Conservation (phyloP, 2,329 filamentous ascomycete genomes). For the Trichoderma brevicompactum region DNA sequence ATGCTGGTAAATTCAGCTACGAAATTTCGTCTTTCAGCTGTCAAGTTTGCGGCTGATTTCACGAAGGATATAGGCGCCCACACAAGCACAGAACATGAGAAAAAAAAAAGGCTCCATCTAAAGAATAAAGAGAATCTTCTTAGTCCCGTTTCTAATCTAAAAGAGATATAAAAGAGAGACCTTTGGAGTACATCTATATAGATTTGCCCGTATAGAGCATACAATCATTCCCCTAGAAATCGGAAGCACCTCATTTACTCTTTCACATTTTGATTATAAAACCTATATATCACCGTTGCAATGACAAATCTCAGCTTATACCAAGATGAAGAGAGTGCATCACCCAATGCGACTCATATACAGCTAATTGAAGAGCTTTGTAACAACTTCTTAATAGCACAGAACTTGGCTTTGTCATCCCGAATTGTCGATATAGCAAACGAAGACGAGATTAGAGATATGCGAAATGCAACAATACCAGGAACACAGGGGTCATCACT, state of each 20-base stretch:
- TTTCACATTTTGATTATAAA: background rate
- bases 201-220: no score
- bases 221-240: no score
- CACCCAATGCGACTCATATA: background rate
- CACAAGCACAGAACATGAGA: background rate
- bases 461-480: background rate
- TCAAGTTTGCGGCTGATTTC: background rate
- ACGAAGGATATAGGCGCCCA: background rate
- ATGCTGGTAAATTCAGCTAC: background rate
- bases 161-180: no score
- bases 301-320: background rate
- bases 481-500: background rate
- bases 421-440: conserved; percentile 10
- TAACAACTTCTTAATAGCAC: background rate
- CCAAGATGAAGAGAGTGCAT: background rate
- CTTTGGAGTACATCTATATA: background rate
- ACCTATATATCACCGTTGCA: background rate
- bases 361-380: conserved; percentile 7
- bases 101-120: no score
- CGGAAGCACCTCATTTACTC: no score
- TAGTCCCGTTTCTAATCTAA: no score
- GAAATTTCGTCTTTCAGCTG: conserved; percentile 1
- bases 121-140: no score
- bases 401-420: background rate
- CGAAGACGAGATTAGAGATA: background rate